These are phyloP conservation scores for Mucor mucedo DNA, from an alignment of 371 early-diverging fungal species.

Conservation along the genomic window DNA sequence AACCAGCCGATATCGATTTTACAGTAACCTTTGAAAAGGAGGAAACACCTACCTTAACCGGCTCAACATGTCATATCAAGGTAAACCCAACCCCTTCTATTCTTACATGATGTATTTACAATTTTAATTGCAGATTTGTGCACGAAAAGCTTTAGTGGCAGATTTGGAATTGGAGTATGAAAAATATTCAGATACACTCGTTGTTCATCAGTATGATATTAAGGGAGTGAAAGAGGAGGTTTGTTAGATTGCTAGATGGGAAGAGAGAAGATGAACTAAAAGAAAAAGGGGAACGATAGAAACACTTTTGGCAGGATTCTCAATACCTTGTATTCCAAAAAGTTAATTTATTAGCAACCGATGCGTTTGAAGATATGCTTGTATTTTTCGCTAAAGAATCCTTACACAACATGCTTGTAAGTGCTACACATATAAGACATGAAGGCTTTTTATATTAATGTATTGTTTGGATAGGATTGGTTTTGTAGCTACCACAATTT, in stretches of 20 bases:
- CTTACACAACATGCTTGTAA: slow-evolving; percentile 40
- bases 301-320: slow-evolving; percentile 36
- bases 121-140: slow-evolving; percentile 22
- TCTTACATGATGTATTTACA: background rate
- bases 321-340: slow-evolving; percentile 48
- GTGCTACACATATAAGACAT: background rate
- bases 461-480: slow-evolving; percentile 37
- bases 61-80: slow-evolving; percentile 41
- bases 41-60: slow-evolving; percentile 35
- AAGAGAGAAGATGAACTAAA: background rate
- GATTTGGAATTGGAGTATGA: slow-evolving; percentile 41
- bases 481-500: slow-evolving; percentile 44
- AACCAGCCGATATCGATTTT: slow-evolving; percentile 24
- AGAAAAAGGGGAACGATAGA: background rate
- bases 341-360: slow-evolving; percentile 37
- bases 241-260: background rate
- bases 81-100: slow-evolving; percentile 14
- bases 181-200: slow-evolving; percentile 30
- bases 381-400: slow-evolving; percentile 39
- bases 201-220: slow-evolving; percentile 46
- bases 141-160: slow-evolving; percentile 38
- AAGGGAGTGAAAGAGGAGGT: slow-evolving; percentile 48
- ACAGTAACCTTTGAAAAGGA: slow-evolving; percentile 20
- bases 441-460: background rate
- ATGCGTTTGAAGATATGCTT: slow-evolving; percentile 47